Evolutionary conservation across 345 rosid genomes (phyloP).

Genomic region (Rubroshorea leprosula): DNA sequence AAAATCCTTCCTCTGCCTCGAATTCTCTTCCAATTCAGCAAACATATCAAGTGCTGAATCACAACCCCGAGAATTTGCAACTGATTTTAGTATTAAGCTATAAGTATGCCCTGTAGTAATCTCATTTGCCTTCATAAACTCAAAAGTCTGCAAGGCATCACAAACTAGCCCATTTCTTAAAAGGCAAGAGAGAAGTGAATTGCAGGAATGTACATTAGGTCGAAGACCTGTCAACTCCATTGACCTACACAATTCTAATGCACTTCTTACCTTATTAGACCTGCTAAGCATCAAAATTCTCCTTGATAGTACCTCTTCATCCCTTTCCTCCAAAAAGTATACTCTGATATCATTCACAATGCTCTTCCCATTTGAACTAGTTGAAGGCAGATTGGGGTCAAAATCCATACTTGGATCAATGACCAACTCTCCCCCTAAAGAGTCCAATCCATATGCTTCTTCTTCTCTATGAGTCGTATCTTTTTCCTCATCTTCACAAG

Average conservation of each 20-base stretch:
- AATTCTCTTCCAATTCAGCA: constrained; percentile 36
- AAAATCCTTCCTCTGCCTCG: constrained; percentile 27
- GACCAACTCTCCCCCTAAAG: constrained; percentile 29
- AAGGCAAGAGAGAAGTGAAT: constrained; percentile 65
- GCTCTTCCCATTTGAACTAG: neutral
- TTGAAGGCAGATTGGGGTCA: constrained; percentile 15
- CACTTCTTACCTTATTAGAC: constrained; percentile 67
- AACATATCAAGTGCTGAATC: constrained; percentile 55
- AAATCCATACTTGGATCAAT: constrained; percentile 8
- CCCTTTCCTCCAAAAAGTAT: constrained; percentile 61
- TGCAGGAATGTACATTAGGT: constrained; percentile 55
- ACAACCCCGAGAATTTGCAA: constrained; percentile 45
- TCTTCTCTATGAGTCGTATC: constrained; percentile 1
- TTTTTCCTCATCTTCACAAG: constrained; percentile 17
- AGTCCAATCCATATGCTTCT: constrained; percentile 23
- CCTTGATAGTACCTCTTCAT: constrained; percentile 51
- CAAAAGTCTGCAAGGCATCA: constrained; percentile 46
- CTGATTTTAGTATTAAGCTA: constrained; percentile 60
- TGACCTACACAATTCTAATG: constrained; percentile 51
- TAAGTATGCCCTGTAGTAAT: constrained; percentile 58
- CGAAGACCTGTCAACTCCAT: constrained; percentile 46
- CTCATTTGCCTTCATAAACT: constrained; percentile 40
- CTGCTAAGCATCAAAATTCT: constrained; percentile 68
- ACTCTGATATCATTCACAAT: constrained; percentile 20
- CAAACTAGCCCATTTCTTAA: constrained; percentile 43